phyloP scores from a whole-genome alignment of 2,329 filamentous ascomycete species.

The Pseudopithomyces maydicus region DNA sequence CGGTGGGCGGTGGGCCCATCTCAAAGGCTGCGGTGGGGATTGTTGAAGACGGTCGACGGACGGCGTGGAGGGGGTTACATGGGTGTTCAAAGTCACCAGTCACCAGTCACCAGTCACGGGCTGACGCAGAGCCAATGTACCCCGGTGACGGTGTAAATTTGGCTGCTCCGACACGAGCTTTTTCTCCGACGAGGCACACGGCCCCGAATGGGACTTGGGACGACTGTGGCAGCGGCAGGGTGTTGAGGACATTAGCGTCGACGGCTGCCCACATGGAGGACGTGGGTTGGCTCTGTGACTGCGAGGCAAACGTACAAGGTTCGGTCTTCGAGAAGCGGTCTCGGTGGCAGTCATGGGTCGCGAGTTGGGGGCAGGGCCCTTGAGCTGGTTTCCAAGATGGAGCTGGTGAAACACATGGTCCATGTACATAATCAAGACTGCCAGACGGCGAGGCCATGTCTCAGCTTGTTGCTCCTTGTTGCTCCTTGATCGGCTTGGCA shows the following conservation, averaged over 20 bases:
- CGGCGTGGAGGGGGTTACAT: constrained; percentile 12
- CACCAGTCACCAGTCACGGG: constrained; percentile 16
- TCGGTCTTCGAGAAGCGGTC: constrained; percentile 1
- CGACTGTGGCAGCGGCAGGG: constrained; percentile 5
- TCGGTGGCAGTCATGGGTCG: constrained; percentile 11
- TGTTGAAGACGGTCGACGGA: constrained; percentile 10
- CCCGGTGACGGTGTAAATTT: constrained; percentile 12
- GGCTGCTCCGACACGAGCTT: constrained; percentile 1
- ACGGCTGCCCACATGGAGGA: constrained; percentile 16
- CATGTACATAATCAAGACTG: constrained; percentile 32
- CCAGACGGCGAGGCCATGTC: constrained; percentile 35
- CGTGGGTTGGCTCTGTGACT: constrained; percentile 18
- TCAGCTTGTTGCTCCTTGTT: constrained; percentile 16
- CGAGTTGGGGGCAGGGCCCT: constrained; percentile 14
- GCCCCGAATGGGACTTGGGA: constrained; percentile 2
- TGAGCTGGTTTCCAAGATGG: constrained; percentile 24
- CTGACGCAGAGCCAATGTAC: constrained; percentile 10
- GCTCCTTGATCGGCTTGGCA: constrained; percentile 10
- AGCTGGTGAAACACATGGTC: constrained; percentile 36
- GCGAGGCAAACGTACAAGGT: constrained; percentile 9
- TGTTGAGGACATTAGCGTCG: not conserved
- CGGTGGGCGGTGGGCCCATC: too few relatives aligned
- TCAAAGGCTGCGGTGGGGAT: not conserved
- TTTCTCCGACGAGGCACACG: not conserved
- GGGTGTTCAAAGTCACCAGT: constrained; percentile 23